Evolutionary conservation across 768 basidiomycete species (phyloP).

Genomic region (Auriscalpium orientale): DNA sequence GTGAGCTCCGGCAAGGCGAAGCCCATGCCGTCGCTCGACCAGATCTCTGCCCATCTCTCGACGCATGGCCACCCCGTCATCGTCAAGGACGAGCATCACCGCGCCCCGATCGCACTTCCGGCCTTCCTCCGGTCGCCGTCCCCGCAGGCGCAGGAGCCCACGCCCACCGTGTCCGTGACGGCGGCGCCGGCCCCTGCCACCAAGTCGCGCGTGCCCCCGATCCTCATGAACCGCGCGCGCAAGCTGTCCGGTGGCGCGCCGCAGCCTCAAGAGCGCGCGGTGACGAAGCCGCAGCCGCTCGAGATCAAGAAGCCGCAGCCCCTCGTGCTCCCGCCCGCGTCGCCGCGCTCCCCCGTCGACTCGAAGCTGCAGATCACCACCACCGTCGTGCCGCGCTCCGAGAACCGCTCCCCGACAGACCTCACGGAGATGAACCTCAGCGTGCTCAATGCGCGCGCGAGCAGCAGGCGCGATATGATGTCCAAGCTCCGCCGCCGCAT

Average conservation of each 20-base stretch:
- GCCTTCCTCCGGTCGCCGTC: conserved; percentile 22
- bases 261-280: not conserved
- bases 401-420: conserved; percentile 34
- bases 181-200: not conserved
- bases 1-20: conserved; percentile 13
- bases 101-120: conserved; percentile 25
- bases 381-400: conserved; percentile 38
- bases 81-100: conserved; percentile 17
- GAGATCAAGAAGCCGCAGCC: conserved; percentile 15
- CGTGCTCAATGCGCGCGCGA: conserved; percentile 43
- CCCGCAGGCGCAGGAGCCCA: not conserved
- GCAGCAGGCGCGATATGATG: conserved; percentile 58
- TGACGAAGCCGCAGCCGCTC: conserved; percentile 10
- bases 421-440: conserved; percentile 48
- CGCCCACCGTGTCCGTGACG: not conserved
- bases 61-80: conserved; percentile 27
- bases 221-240: not conserved
- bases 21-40: conserved; percentile 61
- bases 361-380: conserved; percentile 43
- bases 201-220: not conserved
- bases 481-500: conserved; percentile 54
- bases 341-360: conserved; percentile 30
- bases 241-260: not conserved
- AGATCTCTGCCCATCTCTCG: conserved; percentile 61
- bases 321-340: conserved; percentile 18